phyloP scores from a whole-genome alignment of 176 grass and related monocot species.

The Lolium perenne region DNA sequence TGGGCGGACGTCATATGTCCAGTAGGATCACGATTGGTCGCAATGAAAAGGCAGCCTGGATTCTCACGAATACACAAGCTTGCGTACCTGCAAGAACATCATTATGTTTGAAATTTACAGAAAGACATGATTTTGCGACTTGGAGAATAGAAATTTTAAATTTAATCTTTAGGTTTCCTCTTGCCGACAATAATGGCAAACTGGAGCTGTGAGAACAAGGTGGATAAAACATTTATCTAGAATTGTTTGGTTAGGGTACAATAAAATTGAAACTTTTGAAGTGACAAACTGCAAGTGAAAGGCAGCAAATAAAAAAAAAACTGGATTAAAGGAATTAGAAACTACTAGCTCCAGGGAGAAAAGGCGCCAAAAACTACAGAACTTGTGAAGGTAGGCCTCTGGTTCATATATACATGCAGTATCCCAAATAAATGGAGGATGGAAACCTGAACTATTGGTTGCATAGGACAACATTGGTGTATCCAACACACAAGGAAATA shows the following conservation, averaged over 20 bases:
- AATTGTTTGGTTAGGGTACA: constrained; percentile 8
- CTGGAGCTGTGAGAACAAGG: constrained; percentile 12
- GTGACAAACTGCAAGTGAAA: neutral
- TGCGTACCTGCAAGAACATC: constrained; percentile 70
- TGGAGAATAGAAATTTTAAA: neutral
- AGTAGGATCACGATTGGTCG: constrained; percentile 86
- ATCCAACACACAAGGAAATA: constrained; percentile 25
- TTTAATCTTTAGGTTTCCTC: constrained; percentile 2
- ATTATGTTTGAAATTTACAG: constrained; percentile 3
- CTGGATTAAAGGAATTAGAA: neutral
- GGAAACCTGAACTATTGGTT: constrained; percentile 23
- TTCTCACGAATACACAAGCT: constrained; percentile 91
- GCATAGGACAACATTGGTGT: constrained; percentile 13
- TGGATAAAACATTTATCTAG: neutral
- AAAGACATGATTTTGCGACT: neutral
- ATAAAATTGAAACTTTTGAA: constrained; percentile 9
- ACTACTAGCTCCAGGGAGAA: neutral
- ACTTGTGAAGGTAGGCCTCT: neutral
- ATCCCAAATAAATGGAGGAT: neutral
- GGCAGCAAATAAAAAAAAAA: neutral
- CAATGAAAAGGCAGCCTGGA: constrained; percentile 94
- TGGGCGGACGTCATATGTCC: constrained; percentile 82
- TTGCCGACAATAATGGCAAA: constrained; percentile 26
- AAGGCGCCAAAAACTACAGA: neutral
- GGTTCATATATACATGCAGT: neutral